Evolutionary conservation across 2,329 filamentous ascomycete species (phyloP).

Genomic region (Paramyrothecium roridum): DNA sequence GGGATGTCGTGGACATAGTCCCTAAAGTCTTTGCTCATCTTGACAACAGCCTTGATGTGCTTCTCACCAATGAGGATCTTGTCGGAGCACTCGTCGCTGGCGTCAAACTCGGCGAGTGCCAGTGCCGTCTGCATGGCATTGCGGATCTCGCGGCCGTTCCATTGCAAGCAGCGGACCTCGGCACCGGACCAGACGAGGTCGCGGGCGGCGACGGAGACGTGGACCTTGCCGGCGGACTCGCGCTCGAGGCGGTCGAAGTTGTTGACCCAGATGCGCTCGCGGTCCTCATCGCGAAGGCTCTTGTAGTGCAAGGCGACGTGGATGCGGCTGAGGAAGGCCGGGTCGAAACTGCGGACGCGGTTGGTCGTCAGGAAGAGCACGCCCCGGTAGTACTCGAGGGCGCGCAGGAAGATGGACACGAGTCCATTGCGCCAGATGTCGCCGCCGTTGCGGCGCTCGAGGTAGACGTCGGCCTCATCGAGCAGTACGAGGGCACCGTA

Average conservation of each 20-base stretch:
- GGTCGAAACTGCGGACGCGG: conserved; percentile 43
- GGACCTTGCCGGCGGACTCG: conserved; percentile 34
- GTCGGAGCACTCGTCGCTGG: conserved; percentile 29
- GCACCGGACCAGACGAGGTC: conserved; percentile 33
- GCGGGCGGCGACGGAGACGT: conserved; percentile 32
- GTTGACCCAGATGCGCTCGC: conserved; percentile 41
- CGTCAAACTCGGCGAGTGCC: conserved; percentile 39
- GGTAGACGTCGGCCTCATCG: conserved; percentile 60
- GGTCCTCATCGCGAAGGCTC: conserved; percentile 35
- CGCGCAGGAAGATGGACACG: conserved; percentile 47
- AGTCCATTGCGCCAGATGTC: conserved; percentile 45
- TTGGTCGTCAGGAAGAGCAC: conserved; percentile 50
- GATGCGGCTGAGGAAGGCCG: conserved; percentile 46
- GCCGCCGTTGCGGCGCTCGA: conserved; percentile 44
- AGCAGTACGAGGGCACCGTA: conserved; percentile 52
- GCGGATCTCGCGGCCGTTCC: conserved; percentile 40
- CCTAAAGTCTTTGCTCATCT: conserved; percentile 30
- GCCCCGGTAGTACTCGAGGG: conserved; percentile 48
- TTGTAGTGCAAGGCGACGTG: conserved; percentile 46
- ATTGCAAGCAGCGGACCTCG: conserved; percentile 33
- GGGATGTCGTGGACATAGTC: conserved; percentile 12
- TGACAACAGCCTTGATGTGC: conserved; percentile 29
- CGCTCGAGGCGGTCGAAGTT: conserved; percentile 42
- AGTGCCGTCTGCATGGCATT: conserved; percentile 43
- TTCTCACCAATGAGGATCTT: conserved; percentile 25